Percentiles rank a stretch among this genome's conserved stretches.
Conservation (phyloP, 371 early-diverging fungal genomes). For the Actinomortierella ambigua region DNA sequence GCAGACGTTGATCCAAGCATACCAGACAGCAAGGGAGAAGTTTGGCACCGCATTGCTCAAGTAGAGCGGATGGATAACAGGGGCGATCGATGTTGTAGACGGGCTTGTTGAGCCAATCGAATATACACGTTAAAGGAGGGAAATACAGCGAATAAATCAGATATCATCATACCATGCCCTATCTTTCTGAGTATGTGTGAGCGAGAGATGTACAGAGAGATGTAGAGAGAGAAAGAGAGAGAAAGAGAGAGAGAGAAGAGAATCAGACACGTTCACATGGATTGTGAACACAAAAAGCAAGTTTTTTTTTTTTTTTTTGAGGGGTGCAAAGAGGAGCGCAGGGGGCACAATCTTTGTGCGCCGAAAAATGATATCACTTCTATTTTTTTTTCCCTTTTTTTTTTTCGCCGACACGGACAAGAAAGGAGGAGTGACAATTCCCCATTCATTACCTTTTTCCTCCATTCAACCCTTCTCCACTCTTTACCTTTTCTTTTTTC, state of each 20-base stretch:
- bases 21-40: slow-evolving; percentile 89
- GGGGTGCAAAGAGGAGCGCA: not conserved
- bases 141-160: too few species aligned
- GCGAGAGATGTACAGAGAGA: not conserved
- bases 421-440: not conserved
- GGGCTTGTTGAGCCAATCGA: too few species aligned
- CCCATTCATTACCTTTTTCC: too few species aligned
- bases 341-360: not conserved
- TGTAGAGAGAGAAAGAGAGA: not conserved
- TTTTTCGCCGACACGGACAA: not conserved
- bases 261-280: not conserved
- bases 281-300: not conserved
- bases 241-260: not conserved
- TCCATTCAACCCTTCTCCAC: not conserved
- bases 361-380: not conserved
- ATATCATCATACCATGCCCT: too few species aligned
- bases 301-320: not conserved
- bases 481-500: not conserved
- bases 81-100: too few species aligned
- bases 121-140: too few species aligned
- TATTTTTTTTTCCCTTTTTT: not conserved
- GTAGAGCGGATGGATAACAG: slow-evolving; percentile 46
- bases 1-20: slow-evolving; percentile 89
- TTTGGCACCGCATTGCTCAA: slow-evolving; percentile 78
- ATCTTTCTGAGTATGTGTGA: too few species aligned